Percentiles rank a stretch among this genome's conserved stretches.
phyloP scores from a whole-genome alignment of 768 basidiomycete genomes.

The Collybia nuda region DNA sequence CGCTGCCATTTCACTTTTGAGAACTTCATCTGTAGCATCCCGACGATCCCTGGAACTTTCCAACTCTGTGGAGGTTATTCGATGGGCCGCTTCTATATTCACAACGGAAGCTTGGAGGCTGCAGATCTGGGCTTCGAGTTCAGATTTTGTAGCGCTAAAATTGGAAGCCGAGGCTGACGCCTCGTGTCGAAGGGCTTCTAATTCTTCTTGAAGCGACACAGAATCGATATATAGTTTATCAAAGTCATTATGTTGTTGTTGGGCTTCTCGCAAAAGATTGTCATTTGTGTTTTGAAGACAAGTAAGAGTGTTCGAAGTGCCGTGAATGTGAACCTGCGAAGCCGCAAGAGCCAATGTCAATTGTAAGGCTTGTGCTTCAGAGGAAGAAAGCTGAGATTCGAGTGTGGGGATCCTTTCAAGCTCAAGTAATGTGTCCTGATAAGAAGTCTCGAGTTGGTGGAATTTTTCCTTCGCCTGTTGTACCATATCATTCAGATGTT shows the following conservation, averaged over 20 bases:
- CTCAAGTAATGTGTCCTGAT: slow-evolving; percentile 3
- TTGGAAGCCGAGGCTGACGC: slow-evolving; percentile 11
- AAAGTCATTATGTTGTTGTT: slow-evolving; percentile 3
- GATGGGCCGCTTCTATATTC: slow-evolving; percentile 18
- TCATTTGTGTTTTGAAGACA: slow-evolving; percentile 5
- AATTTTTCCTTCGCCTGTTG: slow-evolving; percentile 8
- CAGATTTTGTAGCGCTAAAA: slow-evolving; percentile 13
- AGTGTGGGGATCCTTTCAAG: slow-evolving; percentile 6
- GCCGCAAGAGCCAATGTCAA: slow-evolving; percentile 23
- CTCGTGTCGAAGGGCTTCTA: slow-evolving; percentile 13
- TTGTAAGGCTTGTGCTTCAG: slow-evolving; percentile 15
- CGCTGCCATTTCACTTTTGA: slow-evolving; percentile 24
- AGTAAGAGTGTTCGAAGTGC: slow-evolving; percentile 4
- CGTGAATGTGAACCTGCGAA: slow-evolving; percentile 13
- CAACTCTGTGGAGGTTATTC: slow-evolving; percentile 25
- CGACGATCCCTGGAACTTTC: slow-evolving; percentile 20
- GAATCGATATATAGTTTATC: slow-evolving; percentile 1
- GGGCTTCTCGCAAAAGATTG: slow-evolving; percentile 6
- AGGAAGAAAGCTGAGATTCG: neutral
- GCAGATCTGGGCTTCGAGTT: slow-evolving; percentile 21
- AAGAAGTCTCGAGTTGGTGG: slow-evolving; percentile 5
- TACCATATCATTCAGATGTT: slow-evolving; percentile 6
- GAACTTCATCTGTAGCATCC: slow-evolving; percentile 19
- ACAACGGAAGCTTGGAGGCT: slow-evolving; percentile 16
- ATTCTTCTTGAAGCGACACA: slow-evolving; percentile 6